Percentiles rank a stretch among this genome's conserved stretches.
Conservation (phyloP, 257 asterid genomes). For the Sherardia arvensis region DNA sequence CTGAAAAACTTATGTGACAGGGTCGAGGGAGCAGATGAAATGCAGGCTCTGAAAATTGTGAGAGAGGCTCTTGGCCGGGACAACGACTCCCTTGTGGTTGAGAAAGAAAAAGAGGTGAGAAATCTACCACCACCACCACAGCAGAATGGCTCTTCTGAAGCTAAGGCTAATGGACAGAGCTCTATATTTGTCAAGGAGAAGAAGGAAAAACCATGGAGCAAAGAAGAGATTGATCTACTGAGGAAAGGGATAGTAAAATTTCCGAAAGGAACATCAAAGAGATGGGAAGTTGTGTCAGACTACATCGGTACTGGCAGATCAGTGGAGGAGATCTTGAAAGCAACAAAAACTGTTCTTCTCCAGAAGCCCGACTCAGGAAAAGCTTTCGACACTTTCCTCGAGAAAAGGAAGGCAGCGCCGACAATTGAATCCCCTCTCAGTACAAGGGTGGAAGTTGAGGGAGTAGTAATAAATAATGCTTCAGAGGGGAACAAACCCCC, state of each 20-base stretch:
- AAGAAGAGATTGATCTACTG: constrained; percentile 86
- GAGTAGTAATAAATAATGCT: constrained; percentile 20
- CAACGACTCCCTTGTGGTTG: constrained; percentile 30
- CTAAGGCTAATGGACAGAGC: constrained; percentile 28
- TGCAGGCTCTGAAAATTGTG: constrained; percentile 44
- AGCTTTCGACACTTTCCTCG: constrained; percentile 93
- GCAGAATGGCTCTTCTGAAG: constrained; percentile 47
- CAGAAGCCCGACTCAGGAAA: constrained; percentile 91
- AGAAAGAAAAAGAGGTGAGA: constrained; percentile 33
- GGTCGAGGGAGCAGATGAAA: constrained; percentile 53
- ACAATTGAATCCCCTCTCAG: constrained; percentile 82
- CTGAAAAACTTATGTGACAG: constrained; percentile 51
- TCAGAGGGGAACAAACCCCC: constrained; percentile 21
- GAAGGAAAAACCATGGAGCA: constrained; percentile 65
- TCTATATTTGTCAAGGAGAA: constrained; percentile 35
- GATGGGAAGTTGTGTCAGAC: constrained; percentile 98
- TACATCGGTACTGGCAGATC: constrained; percentile 76
- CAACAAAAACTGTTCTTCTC: constrained; percentile 87
- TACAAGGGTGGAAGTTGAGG: constrained; percentile 55
- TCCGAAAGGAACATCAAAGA: constrained; percentile 91
- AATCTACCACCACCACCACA: constrained; percentile 16
- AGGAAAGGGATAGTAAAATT: constrained; percentile 80
- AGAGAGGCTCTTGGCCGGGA: constrained; percentile 35
- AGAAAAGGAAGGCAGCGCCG: constrained; percentile 74
- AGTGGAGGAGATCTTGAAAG: constrained; percentile 94